Base-by-base conservation (phyloP, 257 asterid genomes). In the Craterostigma plantagineum region DNA sequence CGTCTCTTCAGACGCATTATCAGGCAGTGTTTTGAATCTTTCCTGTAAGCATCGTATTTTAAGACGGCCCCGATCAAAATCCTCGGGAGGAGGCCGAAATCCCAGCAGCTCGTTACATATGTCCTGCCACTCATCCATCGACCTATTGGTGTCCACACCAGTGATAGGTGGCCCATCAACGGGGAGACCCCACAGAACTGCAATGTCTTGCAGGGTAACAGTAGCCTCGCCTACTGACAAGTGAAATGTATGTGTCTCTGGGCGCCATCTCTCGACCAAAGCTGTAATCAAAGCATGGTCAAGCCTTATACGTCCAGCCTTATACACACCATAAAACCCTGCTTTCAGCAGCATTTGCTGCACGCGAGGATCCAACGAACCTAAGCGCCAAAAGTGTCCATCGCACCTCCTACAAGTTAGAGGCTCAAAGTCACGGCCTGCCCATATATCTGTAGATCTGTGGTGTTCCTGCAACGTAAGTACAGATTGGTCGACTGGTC, bases 311-410 rank as follows among this genome's bases (percentile, higher is more conserved):
- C 81, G 91, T 33, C 93, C 91, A 10, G 85, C 82, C 59, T 63
- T 77, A 46, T 71, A 76, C 35, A 80, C 93, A 45, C 93, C 93
- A 42, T 80, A 80, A 44, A 80, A 80, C 33, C 91, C 85, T 35
- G 79, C 91, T 60, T 62, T 68, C 48, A 73, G 56, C 79, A 80
- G 60, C 67, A 69, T 61, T 38, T 53, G 56, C 59, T 73, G 85
- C 46, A 80, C 80, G 42, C 79, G 67, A 43, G 81, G 79, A 48
- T 73, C 77, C 35, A 80, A 45, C 38, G 69, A 37, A 41, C 79
- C 93, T 61, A 81, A 57, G 46, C 85, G 79, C 93, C 93, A 81
- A 58, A 81, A 81, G 55, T 79, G 85, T 52, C 91, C 91, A 48
- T 81, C 86, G 27, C 82, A 76, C 35, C 91, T 63, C 61, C 86